Base-by-base conservation (phyloP, 495 filamentous ascomycete species). In the Trichoderma reesei region DNA sequence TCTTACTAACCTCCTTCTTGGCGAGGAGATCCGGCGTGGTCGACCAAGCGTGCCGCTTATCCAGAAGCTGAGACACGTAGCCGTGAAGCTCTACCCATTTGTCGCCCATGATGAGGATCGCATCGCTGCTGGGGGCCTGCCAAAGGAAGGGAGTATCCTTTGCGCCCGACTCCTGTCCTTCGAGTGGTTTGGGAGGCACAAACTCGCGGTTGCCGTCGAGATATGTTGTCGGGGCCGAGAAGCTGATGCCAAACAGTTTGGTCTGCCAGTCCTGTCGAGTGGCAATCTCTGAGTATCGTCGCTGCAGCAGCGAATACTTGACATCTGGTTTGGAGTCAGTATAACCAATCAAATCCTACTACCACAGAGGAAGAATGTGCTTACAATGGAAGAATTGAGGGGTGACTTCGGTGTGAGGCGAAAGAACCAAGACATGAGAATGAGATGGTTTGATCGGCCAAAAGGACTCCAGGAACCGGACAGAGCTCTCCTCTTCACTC, bases 81-180 rank as follows among this genome's bases (percentile, higher is more conserved):
- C 82, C 80, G 69, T 96, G 89, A 16, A 95, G 80, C 65, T 92
- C 89, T 18, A 80, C 75, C 91, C 91, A 96, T 70, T 88, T 90
- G 41, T 90, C 85, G 31, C 90, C 90, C 61, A 91, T 88, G 72
- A 89, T 90, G 16, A 96, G 79, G 11, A 86, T 83, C 1, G 90
- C 90, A 68, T 91, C 88, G 69, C 85, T 88, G 70, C 86, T 87
- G 20, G 91, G 91, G 44, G 87, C 83, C 74, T 95, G 88, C 88
- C 88, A 95, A 3, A 92, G 76, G 67, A 93, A 92, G 0, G 87
- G 81, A 0, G 83, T 80, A 3, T 79, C 68, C 37, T 69, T 54
- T 0, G 62, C 33, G 31, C 70, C 63, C 5, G 65, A 59, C 34
- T 69, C 67, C 65, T 67, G 41, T 31, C 48, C 63, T 61, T 70